phyloP scores from a whole-genome alignment of 169 alveolate species.

The Cryptosporidium ubiquitum region DNA sequence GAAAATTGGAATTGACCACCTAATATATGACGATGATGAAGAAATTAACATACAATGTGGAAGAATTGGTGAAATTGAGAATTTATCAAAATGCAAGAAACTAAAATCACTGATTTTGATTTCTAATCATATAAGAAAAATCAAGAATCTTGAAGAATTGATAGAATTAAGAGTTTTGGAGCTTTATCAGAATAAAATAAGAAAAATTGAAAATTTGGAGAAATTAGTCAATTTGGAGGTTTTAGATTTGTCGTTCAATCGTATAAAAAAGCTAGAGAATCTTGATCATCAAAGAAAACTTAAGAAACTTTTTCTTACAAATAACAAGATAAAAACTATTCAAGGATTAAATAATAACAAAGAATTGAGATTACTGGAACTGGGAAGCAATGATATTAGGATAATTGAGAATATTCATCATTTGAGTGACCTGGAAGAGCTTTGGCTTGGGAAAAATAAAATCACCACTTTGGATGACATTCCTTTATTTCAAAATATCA shows the following conservation, averaged over 20 bases:
- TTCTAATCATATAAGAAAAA: slow-evolving; percentile 84
- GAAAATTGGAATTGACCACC: slow-evolving; percentile 76
- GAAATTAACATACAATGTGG: slow-evolving; percentile 76
- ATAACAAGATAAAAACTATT: slow-evolving; percentile 81
- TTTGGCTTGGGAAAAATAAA: slow-evolving; percentile 91
- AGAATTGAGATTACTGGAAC: slow-evolving; percentile 84
- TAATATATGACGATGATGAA: slow-evolving; percentile 70
- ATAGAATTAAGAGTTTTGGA: slow-evolving; percentile 80
- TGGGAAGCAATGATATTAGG: slow-evolving; percentile 87
- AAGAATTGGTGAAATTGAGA: slow-evolving; percentile 74
- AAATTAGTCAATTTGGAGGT: slow-evolving; percentile 81
- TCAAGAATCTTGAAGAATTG: slow-evolving; percentile 81
- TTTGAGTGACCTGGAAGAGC: slow-evolving; percentile 81
- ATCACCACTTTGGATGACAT: slow-evolving; percentile 79
- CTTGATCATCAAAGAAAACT: slow-evolving; percentile 71
- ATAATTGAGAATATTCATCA: slow-evolving; percentile 82
- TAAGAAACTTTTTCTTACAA: slow-evolving; percentile 83
- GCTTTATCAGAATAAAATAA: slow-evolving; percentile 84
- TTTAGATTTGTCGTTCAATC: slow-evolving; percentile 76
- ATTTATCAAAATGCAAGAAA: slow-evolving; percentile 50
- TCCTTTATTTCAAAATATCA: slow-evolving; percentile 79
- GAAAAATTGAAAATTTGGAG: slow-evolving; percentile 81
- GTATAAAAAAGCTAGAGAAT: slow-evolving; percentile 76
- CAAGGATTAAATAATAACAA: slow-evolving; percentile 79
- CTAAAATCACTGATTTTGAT: slow-evolving; percentile 74